phyloP scores from a whole-genome alignment of 345 rosid genomes.

The Populus davidiana region DNA sequence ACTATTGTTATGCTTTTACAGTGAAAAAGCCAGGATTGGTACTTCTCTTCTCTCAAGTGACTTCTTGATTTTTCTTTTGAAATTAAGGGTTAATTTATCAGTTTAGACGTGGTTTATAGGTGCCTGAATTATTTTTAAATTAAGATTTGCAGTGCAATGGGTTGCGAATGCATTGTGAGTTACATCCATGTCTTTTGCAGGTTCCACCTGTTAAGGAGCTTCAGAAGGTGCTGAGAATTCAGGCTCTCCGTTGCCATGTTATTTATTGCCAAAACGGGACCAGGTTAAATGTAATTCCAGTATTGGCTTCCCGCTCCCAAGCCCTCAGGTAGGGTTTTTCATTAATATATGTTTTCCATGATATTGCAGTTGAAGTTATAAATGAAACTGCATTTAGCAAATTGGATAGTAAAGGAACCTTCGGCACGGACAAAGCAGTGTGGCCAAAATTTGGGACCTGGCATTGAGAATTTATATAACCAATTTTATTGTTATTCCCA shows the following conservation, averaged over 20 bases:
- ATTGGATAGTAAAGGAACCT: not conserved
- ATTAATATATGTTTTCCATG: not conserved
- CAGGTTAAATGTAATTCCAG: constrained; percentile 80
- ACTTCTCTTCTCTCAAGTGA: constrained; percentile 1
- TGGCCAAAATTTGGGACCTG: not conserved
- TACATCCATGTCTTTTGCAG: constrained; percentile 34
- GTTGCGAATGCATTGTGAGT: not conserved
- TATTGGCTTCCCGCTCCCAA: constrained; percentile 83
- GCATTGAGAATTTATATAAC: not conserved
- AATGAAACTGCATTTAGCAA: not conserved
- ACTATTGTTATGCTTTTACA: constrained; percentile 77
- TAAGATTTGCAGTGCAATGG: not conserved
- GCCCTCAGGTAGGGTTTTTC: constrained; percentile 62
- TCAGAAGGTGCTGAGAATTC: constrained; percentile 76
- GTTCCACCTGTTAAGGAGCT: constrained; percentile 82
- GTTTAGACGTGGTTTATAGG: not conserved
- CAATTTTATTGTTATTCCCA: not conserved
- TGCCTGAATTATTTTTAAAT: not conserved
- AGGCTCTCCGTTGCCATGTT: constrained; percentile 81
- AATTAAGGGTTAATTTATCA: constrained; percentile 3
- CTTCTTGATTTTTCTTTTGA: not conserved
- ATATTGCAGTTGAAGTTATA: not conserved
- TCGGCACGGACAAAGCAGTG: not conserved
- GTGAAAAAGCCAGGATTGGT: constrained; percentile 67
- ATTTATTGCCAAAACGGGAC: constrained; percentile 77